Percentiles rank a stretch among this genome's conserved stretches.
phyloP scores from a whole-genome alignment of 148 eudicot genomes.

The Arbutus unedo region DNA sequence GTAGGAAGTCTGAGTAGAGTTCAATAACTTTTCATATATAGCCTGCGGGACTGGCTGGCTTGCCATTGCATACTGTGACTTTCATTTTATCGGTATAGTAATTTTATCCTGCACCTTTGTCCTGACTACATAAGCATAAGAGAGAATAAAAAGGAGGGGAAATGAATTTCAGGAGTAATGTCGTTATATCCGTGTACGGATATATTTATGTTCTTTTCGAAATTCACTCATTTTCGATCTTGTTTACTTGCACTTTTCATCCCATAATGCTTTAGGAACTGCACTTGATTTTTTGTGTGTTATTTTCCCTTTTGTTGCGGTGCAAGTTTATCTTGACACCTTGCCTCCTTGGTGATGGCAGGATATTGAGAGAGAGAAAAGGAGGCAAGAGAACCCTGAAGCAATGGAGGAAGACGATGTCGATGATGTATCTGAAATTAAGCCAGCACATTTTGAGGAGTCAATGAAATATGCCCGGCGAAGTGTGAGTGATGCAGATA shows the following conservation, averaged over 20 bases:
- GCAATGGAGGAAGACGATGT: constrained; percentile 38
- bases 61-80: background rate
- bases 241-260: background rate
- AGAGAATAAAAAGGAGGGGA: background rate
- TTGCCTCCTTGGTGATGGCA: constrained; percentile 12
- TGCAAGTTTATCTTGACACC: background rate
- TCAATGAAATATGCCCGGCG: constrained; percentile 42
- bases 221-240: background rate
- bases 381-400: constrained; percentile 30
- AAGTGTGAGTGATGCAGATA: constrained; percentile 44
- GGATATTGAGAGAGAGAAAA: constrained; percentile 38
- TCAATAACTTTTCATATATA: background rate
- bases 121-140: background rate
- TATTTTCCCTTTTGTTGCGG: background rate
- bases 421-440: constrained; percentile 35
- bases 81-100: background rate
- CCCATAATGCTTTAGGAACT: background rate
- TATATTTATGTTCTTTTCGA: background rate
- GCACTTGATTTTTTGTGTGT: too few species aligned
- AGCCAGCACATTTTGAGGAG: constrained; percentile 40
- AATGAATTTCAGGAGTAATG: background rate
- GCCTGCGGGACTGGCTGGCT: background rate
- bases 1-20: background rate
- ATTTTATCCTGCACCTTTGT: background rate
- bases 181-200: background rate